A percentile compares a stretch with the other conserved stretches of the same genome.
phyloP scores from a whole-genome alignment of 768 basidiomycete genomes.

The Nidula microcarpa region DNA sequence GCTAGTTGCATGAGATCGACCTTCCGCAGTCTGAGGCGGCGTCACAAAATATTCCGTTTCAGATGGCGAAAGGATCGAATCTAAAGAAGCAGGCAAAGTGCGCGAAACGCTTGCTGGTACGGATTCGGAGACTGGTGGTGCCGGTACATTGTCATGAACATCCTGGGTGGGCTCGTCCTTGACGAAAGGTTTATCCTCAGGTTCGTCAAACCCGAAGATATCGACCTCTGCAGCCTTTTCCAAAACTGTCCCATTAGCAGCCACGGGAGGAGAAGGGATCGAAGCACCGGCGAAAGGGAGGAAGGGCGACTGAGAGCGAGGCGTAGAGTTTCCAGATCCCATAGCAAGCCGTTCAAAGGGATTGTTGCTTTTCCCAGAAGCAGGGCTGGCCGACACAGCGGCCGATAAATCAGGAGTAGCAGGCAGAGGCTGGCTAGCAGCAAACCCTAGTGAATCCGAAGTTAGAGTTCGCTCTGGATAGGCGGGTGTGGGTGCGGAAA shows the following conservation, averaged over 20 bases:
- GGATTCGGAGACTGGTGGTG: neutral
- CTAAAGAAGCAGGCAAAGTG: neutral
- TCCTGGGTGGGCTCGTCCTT: neutral
- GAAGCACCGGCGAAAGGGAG: slow-evolving; percentile 41
- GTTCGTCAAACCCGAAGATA: neutral
- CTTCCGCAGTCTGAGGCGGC: slow-evolving; percentile 44
- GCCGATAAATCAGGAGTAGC: slow-evolving; percentile 60
- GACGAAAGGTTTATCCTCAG: neutral
- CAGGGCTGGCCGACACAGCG: slow-evolving; percentile 35
- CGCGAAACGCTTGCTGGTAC: neutral
- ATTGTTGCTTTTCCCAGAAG: slow-evolving; percentile 70
- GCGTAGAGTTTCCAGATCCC: slow-evolving; percentile 34
- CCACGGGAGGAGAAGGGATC: slow-evolving; percentile 30
- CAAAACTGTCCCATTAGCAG: slow-evolving; percentile 18
- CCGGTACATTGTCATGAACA: neutral
- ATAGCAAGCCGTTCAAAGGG: slow-evolving; percentile 78
- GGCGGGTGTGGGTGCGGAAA: neutral
- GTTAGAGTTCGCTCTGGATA: slow-evolving; percentile 30
- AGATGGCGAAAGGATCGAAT: slow-evolving; percentile 20
- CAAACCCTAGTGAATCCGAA: slow-evolving; percentile 49
- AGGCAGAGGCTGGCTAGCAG: slow-evolving; percentile 73
- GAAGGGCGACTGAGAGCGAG: slow-evolving; percentile 62
- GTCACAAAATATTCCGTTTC: slow-evolving; percentile 61
- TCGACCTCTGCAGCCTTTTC: slow-evolving; percentile 28
- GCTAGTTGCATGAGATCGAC: slow-evolving; percentile 9